Base-by-base conservation (phyloP, 2,329 filamentous ascomycete genomes). In the Leptographium lundbergii region DNA sequence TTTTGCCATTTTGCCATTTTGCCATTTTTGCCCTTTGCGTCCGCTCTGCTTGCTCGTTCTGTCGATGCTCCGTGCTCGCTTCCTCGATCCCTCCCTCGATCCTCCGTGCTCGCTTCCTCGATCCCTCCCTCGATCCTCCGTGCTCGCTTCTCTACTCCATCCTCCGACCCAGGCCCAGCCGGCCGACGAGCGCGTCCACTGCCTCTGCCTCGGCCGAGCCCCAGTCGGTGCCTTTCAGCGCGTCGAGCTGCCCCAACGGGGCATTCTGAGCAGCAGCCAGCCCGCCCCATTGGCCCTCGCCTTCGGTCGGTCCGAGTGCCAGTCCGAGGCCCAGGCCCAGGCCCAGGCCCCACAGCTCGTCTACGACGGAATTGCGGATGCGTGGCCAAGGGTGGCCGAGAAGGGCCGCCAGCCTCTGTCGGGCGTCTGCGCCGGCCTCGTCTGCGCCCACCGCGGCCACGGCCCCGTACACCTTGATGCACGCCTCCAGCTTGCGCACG, bases 311-410 rank as follows among this genome's bases (percentile, higher is more conserved):
- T 1, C 14, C 27, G 27, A 9, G 42, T 11, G 6, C 36, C 22
- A n/a, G 6, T 3, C 24, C 22, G 25, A 25, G 45, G 11, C 9
- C 22, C 54, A 13, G 22, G 3, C 34, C 63, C 34, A 68, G 68
- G 34, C 61, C 58, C 24, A 79, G 64, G 22, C 69, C 72, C 80
- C 79, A 86, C 39, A 86, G 68, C 69, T 82, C 81, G 64, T 87
- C 84, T 5, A 82, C 77, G 19, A 82, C 82, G 53, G 76, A 69
- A 61, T 71, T 79, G 61, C 85, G 73, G 65, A 95, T 84, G 66
- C 81, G 81, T 6, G 91, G 90, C 77, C 89, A 96, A 0, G 89
- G 89, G 74, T 96, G 92, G 60, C 83, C 72, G 63, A 96, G 74
- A 75, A 96, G 81, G 25, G 80, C 83, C 0, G 81, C 80, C 48